phyloP scores from a whole-genome alignment of 768 basidiomycete genomes.

The Serendipita sp. region DNA sequence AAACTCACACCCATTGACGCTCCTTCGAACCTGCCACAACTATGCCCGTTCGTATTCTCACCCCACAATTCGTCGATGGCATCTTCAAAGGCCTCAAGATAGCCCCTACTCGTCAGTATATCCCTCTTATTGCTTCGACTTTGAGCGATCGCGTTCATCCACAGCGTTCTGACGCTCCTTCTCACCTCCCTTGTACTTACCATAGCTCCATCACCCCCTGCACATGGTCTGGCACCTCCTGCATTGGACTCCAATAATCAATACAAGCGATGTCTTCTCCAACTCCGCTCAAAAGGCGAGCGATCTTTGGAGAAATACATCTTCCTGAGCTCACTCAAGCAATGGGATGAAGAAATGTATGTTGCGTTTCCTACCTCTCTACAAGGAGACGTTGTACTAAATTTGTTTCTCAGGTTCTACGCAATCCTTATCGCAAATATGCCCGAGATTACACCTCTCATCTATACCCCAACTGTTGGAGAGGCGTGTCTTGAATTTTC shows the following conservation, averaged over 20 bases:
- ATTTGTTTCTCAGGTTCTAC: not conserved
- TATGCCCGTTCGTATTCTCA: constrained; percentile 26
- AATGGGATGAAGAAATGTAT: constrained; percentile 49
- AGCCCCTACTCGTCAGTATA: constrained; percentile 35
- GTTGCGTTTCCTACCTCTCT: not conserved
- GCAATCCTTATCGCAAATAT: constrained; percentile 5
- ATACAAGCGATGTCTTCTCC: constrained; percentile 41
- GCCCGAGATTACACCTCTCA: constrained; percentile 50
- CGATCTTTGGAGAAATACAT: constrained; percentile 71
- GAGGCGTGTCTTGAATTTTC: constrained; percentile 79
- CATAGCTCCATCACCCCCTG: constrained; percentile 27
- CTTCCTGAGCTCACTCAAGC: constrained; percentile 60
- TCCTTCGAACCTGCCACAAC: not conserved
- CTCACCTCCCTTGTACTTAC: not conserved
- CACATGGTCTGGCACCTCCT: constrained; percentile 46
- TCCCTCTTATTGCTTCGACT: constrained; percentile 3
- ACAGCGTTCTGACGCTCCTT: constrained; percentile 9
- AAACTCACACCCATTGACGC: not conserved
- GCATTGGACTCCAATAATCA: constrained; percentile 38
- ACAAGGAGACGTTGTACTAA: not conserved
- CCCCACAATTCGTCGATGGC: constrained; percentile 55
- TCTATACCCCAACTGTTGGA: constrained; percentile 87
- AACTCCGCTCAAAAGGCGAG: constrained; percentile 53
- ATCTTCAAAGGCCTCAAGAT: constrained; percentile 48
- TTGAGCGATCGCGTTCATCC: constrained; percentile 3